A percentile compares a stretch with the other conserved stretches of the same genome.
phyloP scores from a whole-genome alignment of 2,329 filamentous ascomycete species.

The Leptographium procerum region DNA sequence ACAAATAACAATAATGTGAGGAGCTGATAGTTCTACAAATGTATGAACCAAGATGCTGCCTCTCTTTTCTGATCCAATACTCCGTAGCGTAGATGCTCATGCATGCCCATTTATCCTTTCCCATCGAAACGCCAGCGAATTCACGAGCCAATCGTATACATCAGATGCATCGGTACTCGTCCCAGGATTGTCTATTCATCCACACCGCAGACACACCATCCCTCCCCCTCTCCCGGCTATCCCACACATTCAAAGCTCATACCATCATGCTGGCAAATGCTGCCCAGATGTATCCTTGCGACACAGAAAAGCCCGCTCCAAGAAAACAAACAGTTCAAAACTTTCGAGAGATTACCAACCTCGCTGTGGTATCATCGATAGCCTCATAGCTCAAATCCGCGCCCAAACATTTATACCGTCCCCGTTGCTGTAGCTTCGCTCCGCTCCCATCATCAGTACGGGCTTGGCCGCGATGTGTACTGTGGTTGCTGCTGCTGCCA shows the following conservation, averaged over 20 bases:
- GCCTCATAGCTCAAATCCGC: background rate
- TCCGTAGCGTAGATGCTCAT: background rate
- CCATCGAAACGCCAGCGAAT: background rate
- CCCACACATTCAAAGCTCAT: no score
- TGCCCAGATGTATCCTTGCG: no score
- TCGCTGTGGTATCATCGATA: background rate
- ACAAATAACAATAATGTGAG: background rate
- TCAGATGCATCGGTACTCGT: background rate
- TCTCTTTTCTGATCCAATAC: background rate
- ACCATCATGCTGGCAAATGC: no score
- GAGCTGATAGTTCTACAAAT: background rate
- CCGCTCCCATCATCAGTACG: slow-evolving; percentile 3
- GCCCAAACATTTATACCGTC: slow-evolving; percentile 18
- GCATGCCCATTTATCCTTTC: background rate
- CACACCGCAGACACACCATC: background rate
- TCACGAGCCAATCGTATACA: background rate
- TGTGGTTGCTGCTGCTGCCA: slow-evolving; percentile 13
- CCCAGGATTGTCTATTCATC: background rate
- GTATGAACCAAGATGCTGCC: background rate
- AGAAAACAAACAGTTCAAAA: background rate
- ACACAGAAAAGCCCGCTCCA: no score
- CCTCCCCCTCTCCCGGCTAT: no score
- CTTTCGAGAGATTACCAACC: no score
- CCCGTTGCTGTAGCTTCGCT: no score
- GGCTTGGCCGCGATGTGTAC: slow-evolving; percentile 11